phyloP scores from a whole-genome alignment of 441 rosid genomes.

The Euphorbia corollata region DNA sequence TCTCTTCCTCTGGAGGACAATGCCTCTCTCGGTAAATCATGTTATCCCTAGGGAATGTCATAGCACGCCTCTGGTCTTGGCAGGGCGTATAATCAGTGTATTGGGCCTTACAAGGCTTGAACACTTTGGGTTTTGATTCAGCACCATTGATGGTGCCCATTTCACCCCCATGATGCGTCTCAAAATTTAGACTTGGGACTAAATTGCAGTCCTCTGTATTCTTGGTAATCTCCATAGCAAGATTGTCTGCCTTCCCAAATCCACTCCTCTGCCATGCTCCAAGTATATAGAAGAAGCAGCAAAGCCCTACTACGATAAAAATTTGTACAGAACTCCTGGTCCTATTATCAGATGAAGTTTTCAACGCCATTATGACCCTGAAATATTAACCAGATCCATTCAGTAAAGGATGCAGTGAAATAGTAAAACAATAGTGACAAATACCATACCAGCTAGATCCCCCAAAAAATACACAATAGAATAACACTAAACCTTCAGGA shows the following conservation, averaged over 20 bases:
- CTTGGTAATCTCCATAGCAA: slow-evolving; percentile 75
- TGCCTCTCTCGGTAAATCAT: slow-evolving; percentile 92
- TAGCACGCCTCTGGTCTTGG: slow-evolving; percentile 89
- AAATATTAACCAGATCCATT: slow-evolving; percentile 9
- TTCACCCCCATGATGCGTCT: slow-evolving; percentile 83
- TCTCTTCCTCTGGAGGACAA: slow-evolving; percentile 62
- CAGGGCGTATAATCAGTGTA: slow-evolving; percentile 91
- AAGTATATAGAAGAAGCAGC: slow-evolving; percentile 82
- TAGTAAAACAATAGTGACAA: neutral
- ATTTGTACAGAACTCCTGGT: slow-evolving; percentile 80
- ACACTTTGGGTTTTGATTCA: slow-evolving; percentile 38
- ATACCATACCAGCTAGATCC: slow-evolving; percentile 2
- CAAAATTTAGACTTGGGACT: slow-evolving; percentile 64
- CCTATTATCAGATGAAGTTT: slow-evolving; percentile 60
- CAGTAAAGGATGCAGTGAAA: neutral
- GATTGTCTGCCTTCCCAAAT: slow-evolving; percentile 93
- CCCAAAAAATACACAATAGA: neutral
- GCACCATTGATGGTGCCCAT: slow-evolving; percentile 35
- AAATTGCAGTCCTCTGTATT: slow-evolving; percentile 76
- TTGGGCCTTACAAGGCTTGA: slow-evolving; percentile 54
- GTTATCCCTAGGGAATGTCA: slow-evolving; percentile 88
- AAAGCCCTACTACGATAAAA: slow-evolving; percentile 65
- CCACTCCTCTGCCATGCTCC: slow-evolving; percentile 99
- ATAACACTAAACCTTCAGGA: neutral
- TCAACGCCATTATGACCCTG: slow-evolving; percentile 61